Percentiles rank a stretch among this genome's conserved stretches.
These are phyloP conservation scores for Phymatotrichopsis omnivora DNA, from an alignment of 2,329 filamentous ascomycete species.

Conservation along the genomic window DNA sequence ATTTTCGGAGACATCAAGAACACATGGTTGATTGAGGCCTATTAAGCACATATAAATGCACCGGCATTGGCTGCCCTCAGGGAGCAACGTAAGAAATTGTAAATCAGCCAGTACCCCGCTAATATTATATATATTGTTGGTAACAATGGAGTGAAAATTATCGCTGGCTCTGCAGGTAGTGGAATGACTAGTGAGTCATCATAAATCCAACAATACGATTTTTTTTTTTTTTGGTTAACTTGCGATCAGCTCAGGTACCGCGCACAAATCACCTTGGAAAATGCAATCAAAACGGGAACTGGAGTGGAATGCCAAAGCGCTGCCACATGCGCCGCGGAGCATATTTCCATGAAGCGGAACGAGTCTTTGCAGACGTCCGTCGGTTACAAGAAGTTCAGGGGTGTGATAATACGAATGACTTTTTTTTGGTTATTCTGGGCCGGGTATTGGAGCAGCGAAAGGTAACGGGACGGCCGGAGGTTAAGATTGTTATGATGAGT, in stretches of 20 bases:
- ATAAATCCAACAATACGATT: not conserved
- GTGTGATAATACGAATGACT: constrained; percentile 39
- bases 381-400: constrained; percentile 46
- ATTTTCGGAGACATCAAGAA: constrained; percentile 22
- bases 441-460: constrained; percentile 36
- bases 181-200: constrained; percentile 37
- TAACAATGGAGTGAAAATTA: constrained; percentile 38
- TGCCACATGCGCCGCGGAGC: constrained; percentile 39
- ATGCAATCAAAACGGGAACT: constrained; percentile 36
- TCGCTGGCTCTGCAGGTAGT: constrained; percentile 40
- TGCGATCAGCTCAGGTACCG: constrained; percentile 41
- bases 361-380: constrained; percentile 38
- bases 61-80: constrained; percentile 30
- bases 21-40: constrained; percentile 24
- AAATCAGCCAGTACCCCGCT: constrained; percentile 36
- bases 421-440: constrained; percentile 41
- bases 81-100: constrained; percentile 35
- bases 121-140: constrained; percentile 37
- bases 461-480: constrained; percentile 33
- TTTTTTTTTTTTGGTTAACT: constrained; percentile 14
- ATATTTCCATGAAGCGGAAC: constrained; percentile 41
- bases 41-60: constrained; percentile 27
- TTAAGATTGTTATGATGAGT: constrained; percentile 43
- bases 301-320: constrained; percentile 42
- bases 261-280: constrained; percentile 46